phyloP scores from a whole-genome alignment of 352 stramenopile species.

The Phytophthora pini region DNA sequence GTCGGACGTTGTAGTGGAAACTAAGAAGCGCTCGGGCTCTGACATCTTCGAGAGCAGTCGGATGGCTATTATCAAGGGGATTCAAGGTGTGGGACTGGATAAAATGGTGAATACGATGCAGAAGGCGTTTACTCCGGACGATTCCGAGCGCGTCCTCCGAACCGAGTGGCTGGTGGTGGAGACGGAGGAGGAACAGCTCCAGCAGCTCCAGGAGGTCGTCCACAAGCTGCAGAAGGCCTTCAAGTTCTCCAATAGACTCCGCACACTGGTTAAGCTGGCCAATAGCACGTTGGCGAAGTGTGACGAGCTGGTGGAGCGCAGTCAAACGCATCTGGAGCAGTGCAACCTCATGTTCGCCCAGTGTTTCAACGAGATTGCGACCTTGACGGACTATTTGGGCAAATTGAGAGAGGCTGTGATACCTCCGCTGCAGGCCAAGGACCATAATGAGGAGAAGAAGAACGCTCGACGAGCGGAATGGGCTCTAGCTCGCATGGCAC shows the following conservation, averaged over 20 bases:
- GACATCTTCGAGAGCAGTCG: constrained; percentile 67
- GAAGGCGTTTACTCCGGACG: constrained; percentile 68
- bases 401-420: constrained; percentile 78
- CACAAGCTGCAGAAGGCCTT: constrained; percentile 80
- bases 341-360: constrained; percentile 86
- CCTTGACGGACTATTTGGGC: constrained; percentile 78
- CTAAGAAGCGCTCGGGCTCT: constrained; percentile 36
- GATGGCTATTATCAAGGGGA: constrained; percentile 61
- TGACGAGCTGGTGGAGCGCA: constrained; percentile 76
- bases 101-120: constrained; percentile 72
- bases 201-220: constrained; percentile 65
- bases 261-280: constrained; percentile 72
- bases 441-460: constrained; percentile 75
- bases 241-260: constrained; percentile 78
- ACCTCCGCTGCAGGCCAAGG: constrained; percentile 54
- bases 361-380: constrained; percentile 78
- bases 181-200: constrained; percentile 78
- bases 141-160: constrained; percentile 73
- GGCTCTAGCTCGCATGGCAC: constrained; percentile 76
- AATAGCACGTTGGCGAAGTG: constrained; percentile 73
- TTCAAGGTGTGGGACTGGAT: constrained; percentile 58
- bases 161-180: constrained; percentile 83
- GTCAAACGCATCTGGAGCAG: constrained; percentile 71
- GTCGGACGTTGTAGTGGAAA: constrained; percentile 21
- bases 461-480: constrained; percentile 78